A percentile compares a stretch with the other conserved stretches of the same genome.
Conservation (phyloP, 2,329 filamentous ascomycete species). For the Thielaviopsis populi region DNA sequence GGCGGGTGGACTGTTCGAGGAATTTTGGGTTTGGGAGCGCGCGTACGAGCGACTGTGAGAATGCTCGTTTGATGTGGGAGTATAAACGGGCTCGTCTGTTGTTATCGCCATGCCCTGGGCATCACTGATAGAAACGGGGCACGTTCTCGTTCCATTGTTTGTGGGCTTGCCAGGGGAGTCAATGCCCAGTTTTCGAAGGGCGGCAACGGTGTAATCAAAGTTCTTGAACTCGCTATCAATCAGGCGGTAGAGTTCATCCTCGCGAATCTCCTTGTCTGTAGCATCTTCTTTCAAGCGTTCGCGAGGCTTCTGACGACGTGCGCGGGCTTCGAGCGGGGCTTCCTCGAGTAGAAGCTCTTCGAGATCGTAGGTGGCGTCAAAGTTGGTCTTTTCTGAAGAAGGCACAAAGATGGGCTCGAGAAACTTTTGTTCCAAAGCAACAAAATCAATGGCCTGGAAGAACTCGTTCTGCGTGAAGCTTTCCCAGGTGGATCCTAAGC, state of each 20-base stretch:
- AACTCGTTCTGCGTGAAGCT: conserved; percentile 80
- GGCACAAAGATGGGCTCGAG: conserved; percentile 85
- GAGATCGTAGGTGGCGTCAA: conserved; percentile 93
- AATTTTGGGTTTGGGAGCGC: neutral
- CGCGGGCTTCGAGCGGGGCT: conserved; percentile 81
- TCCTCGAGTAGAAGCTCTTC: conserved; percentile 90
- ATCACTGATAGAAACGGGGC: neutral
- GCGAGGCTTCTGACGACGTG: conserved; percentile 82
- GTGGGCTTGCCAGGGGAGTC: conserved; percentile 1
- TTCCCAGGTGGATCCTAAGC: conserved; percentile 76
- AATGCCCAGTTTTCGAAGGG: conserved; percentile 27
- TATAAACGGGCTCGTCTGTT: conserved; percentile 34
- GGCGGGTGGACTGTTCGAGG: neutral
- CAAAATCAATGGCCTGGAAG: conserved; percentile 76
- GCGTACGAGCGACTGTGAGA: conserved; percentile 18
- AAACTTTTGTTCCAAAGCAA: conserved; percentile 67
- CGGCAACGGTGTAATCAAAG: conserved; percentile 83
- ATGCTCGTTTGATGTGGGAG: conserved; percentile 22
- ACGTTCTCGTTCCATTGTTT: neutral
- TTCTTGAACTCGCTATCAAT: conserved; percentile 89
- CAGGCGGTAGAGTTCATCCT: conserved; percentile 84
- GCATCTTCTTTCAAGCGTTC: conserved; percentile 88
- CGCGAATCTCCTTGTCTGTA: conserved; percentile 83
- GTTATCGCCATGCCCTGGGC: conserved; percentile 28
- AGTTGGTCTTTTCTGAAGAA: conserved; percentile 96